Conservation (phyloP, 441 rosid species). For the Aleurites moluccanus region DNA sequence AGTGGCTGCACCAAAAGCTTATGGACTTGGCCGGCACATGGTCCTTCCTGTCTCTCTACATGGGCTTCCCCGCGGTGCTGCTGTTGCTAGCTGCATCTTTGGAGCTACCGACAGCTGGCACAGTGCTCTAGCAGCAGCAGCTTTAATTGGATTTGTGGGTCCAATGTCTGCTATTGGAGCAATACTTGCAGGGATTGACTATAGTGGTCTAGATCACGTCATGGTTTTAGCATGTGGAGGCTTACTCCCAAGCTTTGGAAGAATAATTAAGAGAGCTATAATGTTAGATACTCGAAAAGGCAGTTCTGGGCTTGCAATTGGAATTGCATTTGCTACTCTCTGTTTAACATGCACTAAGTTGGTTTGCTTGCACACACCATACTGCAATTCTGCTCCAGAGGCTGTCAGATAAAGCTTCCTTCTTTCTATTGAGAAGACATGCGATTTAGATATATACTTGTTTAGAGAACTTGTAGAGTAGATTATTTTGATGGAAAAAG, state of each 20-base stretch:
- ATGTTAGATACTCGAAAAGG: conserved; percentile 62
- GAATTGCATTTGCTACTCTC: conserved; percentile 63
- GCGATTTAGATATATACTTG: not conserved
- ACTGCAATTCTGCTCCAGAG: conserved; percentile 98
- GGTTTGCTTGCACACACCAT: conserved; percentile 94
- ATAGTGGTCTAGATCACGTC: conserved; percentile 89
- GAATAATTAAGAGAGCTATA: conserved; percentile 54
- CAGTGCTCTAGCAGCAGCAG: conserved; percentile 84
- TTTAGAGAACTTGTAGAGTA: not conserved
- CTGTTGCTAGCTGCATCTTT: conserved; percentile 93
- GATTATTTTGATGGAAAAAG: no score
- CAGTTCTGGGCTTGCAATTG: conserved; percentile 59
- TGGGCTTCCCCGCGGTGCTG: conserved; percentile 98
- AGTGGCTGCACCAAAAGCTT: conserved; percentile 96
- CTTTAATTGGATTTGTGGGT: conserved; percentile 82
- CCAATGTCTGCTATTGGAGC: conserved; percentile 92
- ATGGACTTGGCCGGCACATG: conserved; percentile 93
- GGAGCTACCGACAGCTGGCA: conserved; percentile 95
- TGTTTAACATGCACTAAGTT: conserved; percentile 83
- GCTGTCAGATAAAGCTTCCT: conserved; percentile 61
- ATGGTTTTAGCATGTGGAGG: conserved; percentile 95
- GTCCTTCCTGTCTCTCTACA: conserved; percentile 95
- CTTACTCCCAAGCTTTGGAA: conserved; percentile 69
- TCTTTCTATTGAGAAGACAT: not conserved
- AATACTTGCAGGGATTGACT: conserved; percentile 86